Evolutionary conservation across 148 eudicot species (phyloP).

Genomic region (Rhododendron griersonianum): DNA sequence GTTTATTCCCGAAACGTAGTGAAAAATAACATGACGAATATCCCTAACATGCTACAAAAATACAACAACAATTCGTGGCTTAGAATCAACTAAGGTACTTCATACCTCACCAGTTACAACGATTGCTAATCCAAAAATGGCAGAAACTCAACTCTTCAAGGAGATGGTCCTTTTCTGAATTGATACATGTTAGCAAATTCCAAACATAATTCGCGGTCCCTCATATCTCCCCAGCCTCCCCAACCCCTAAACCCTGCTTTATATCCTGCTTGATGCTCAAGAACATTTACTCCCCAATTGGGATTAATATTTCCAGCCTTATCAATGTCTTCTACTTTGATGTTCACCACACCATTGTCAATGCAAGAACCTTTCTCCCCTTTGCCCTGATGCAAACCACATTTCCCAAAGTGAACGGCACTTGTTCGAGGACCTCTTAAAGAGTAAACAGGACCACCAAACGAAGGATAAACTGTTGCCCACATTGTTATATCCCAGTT

Average conservation of each 20-base stretch:
- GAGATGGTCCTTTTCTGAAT: constrained; percentile 6
- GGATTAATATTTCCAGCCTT: constrained; percentile 48
- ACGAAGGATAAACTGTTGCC: constrained; percentile 89
- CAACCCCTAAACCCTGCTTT: constrained; percentile 89
- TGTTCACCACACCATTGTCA: constrained; percentile 54
- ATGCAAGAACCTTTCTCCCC: constrained; percentile 50
- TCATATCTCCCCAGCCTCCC: constrained; percentile 97
- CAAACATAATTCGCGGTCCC: constrained; percentile 75
- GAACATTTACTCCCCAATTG: constrained; percentile 54
- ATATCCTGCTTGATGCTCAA: constrained; percentile 65
- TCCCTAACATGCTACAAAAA: background rate
- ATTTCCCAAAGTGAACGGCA: constrained; percentile 87
- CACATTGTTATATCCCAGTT: constrained; percentile 99
- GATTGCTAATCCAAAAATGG: background rate
- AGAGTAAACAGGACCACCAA: constrained; percentile 74
- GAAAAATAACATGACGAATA: background rate
- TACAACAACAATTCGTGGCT: background rate
- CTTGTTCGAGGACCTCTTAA: constrained; percentile 83
- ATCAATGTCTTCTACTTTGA: constrained; percentile 55
- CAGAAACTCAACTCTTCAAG: constrained; percentile 7
- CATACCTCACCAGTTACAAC: constrained; percentile 14
- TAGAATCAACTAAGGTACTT: constrained; percentile 1
- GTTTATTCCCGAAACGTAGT: background rate
- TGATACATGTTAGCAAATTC: constrained; percentile 81
- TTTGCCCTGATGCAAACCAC: constrained; percentile 96